Evolutionary conservation across 805 yeast genomes (phyloP), one percentile per base, ranked within the genome.

Genomic region (Ogataea nonfermentans): DNA sequence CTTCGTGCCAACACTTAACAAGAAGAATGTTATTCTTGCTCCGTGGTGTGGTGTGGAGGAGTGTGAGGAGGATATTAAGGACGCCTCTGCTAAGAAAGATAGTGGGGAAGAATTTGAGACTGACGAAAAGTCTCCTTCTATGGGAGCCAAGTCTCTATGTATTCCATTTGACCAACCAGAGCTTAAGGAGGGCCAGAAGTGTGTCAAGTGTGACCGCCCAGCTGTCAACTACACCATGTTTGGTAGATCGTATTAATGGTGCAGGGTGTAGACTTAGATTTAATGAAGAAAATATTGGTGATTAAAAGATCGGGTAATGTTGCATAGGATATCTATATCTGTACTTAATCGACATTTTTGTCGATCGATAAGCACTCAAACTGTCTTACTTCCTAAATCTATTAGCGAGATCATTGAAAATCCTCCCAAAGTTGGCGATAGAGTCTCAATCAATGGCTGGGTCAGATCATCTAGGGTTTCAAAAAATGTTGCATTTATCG

Each of bases 101-200:
- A 81, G 79, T 54, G 84, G 88, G 52, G 91, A 84, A 48, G 95
- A 85, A 51, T 87, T 79, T 53, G 96, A 85, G 63, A 83, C 73
- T 34, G 99, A 93, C 62, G 98, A 93, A 60, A 84, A 86, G 65
- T 88, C 99, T 16, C 99, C 99, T 62, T 81, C 95, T 37, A 93
- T 93, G 99, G 99, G 99, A 61, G 99, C 99, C 52, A 93, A 93
- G 74, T 84, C 96, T 14, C 75, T 93, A 66, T 93, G 99, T 78
- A 90, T 90, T 64, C 99, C 99, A 51, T 81, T 81, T 60, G 84
- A 86, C 27, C 98, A 91, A 72, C 96, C 96, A 44, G 78, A 70
- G 56, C 76, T 91, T 65, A 78, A 78, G 63, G 69, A 64, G 51
- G 91, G 83, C 53, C 86, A 88, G 51, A 83, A 81, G 65, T 95